phyloP scores from a whole-genome alignment of 139 green algal species.

The Asterochloris erici region DNA sequence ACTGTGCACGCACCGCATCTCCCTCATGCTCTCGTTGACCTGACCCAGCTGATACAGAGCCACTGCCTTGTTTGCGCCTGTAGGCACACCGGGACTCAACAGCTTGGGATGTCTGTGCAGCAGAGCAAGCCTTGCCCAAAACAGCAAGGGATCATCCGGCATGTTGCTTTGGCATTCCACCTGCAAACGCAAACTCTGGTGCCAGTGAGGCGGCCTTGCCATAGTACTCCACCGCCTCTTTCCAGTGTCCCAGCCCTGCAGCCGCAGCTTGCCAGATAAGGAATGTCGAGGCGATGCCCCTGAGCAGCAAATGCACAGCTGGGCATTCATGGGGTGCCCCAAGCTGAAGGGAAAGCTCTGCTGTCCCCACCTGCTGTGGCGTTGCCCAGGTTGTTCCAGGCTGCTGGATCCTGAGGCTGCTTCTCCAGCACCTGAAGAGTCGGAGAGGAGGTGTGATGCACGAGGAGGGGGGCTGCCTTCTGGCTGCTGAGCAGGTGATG shows the following conservation, averaged over 20 bases:
- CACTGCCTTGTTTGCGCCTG: constrained; percentile 67
- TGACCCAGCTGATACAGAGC: constrained; percentile 67
- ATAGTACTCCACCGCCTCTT: constrained; percentile 64
- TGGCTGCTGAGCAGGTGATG: too few relatives aligned
- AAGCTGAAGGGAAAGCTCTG: too few relatives aligned
- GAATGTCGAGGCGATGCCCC: too few relatives aligned
- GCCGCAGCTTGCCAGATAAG: background rate
- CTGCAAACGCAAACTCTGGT: constrained; percentile 79
- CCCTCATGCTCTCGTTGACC: constrained; percentile 46
- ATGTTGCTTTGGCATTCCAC: too few relatives aligned
- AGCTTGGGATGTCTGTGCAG: too few relatives aligned
- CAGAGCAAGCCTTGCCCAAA: too few relatives aligned
- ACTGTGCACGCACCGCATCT: constrained; percentile 53
- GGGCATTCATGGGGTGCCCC: too few relatives aligned
- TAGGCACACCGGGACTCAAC: too few relatives aligned
- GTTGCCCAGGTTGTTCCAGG: constrained; percentile 91
- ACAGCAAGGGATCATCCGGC: too few relatives aligned
- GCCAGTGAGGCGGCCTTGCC: constrained; percentile 51
- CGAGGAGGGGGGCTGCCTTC: too few relatives aligned
- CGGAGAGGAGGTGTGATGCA: too few relatives aligned
- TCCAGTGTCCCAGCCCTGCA: constrained; percentile 33
- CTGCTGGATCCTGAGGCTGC: constrained; percentile 62
- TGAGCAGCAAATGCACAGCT: too few relatives aligned
- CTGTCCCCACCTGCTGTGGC: constrained; percentile 28
- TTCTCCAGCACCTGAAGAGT: background rate